Base-by-base conservation (phyloP, 2,329 filamentous ascomycete genomes). In the Exophiala sp. region DNA sequence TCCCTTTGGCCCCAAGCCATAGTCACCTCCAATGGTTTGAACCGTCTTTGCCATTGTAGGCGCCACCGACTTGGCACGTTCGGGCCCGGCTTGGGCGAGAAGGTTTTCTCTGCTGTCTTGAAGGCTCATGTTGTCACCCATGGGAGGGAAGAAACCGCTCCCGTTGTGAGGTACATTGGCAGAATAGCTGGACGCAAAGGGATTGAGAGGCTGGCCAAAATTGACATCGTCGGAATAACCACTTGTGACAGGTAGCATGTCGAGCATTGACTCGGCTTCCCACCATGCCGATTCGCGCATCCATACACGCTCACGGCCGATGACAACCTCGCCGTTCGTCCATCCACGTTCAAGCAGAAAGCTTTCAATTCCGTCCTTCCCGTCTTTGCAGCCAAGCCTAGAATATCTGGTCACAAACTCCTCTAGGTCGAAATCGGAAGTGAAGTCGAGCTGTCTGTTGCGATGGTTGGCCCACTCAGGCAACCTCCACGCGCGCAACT, bases 391-490 rank as follows among this genome's bases (percentile, higher is more conserved):
- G 11, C 93, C 93, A 0, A 98, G 77, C 4, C 80, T 74, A 3
- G 82, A 75, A 65, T 96, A 98, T 38, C 93, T 82, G 60, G 84
- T 82, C 16, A 83, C 79, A 62, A 98, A 97, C 66, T 98, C 93
- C 13, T 95, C 88, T 3, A 90, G 73, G 62, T 98, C 93, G 60
- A 97, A 98, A 63, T 98, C 93, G 1, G 90, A 88, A 0, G 93
- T 98, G 68, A 95, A 98, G 65, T 98, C 93, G 2, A 97, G 80
- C 61, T 85, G 82, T 65, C 88, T 88, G 66, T 90, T 94, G 43
- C 93, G 81, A 48, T 91, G 83, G 65, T 97, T 98, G 1, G 90
- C 88, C 93, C 93, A 98, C 67, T 98, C 93, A 0, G 93, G 86
- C 13, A 98, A 74, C 62, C 93, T 81, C 91, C 93, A 98, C 2